These are phyloP conservation scores for Pseudocercospora eumusae DNA, from an alignment of 2,329 filamentous ascomycete species.

Conservation along the genomic window DNA sequence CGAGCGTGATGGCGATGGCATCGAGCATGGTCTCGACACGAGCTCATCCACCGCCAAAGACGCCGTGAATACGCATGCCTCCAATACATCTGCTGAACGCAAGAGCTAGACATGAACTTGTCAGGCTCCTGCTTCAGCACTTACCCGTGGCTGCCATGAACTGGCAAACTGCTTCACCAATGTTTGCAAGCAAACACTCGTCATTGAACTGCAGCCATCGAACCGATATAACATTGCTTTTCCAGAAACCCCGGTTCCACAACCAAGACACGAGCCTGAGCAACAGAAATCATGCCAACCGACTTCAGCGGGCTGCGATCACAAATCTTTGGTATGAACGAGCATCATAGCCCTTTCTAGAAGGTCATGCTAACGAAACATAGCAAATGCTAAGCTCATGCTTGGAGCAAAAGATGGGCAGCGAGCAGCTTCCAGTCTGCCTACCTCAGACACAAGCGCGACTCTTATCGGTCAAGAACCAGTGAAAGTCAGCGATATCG, in stretches of 20 bases:
- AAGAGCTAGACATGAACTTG: neutral
- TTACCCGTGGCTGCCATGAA: neutral
- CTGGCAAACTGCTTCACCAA: neutral
- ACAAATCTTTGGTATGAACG: conserved; percentile 26
- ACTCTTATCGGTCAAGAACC: conserved; percentile 9
- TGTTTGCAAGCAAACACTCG: conserved; percentile 6
- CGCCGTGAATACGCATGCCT: neutral
- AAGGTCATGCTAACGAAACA: conserved; percentile 9
- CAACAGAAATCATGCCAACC: conserved; percentile 18
- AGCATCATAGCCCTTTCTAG: too few species aligned
- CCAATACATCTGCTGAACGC: neutral
- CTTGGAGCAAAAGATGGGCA: conserved; percentile 14
- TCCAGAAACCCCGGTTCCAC: neutral
- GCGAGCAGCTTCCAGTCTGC: neutral
- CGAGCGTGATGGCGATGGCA: neutral
- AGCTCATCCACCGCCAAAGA: neutral
- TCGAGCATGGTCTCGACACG: neutral
- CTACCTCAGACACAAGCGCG: conserved; percentile 14
- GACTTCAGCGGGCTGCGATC: conserved; percentile 24
- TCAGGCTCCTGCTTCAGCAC: neutral
- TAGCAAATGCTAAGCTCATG: conserved; percentile 32
- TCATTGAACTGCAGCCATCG: neutral
- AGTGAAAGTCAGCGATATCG: conserved; percentile 12
- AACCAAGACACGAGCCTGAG: neutral
- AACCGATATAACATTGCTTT: neutral